These are phyloP conservation scores for Pyrenochaeta sp. DNA, from an alignment of 2,329 filamentous ascomycete genomes.

Conservation along the genomic window DNA sequence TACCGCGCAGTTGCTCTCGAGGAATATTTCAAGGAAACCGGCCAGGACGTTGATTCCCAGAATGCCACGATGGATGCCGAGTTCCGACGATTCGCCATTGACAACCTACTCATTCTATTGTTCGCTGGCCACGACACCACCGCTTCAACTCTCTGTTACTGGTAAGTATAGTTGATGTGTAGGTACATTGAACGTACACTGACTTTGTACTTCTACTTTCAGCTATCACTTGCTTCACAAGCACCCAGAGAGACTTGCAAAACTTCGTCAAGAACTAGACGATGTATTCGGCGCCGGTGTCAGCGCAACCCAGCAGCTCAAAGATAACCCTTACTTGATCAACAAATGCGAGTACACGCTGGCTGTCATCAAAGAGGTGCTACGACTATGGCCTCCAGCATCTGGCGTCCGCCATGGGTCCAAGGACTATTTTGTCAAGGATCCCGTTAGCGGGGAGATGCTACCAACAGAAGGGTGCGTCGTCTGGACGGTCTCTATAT, in stretches of 20 bases:
- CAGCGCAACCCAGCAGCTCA: conserved; percentile 19
- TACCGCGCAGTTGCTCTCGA: conserved; percentile 42
- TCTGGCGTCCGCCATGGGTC: conserved; percentile 39
- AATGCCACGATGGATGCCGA: conserved; percentile 31
- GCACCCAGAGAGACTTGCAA: conserved; percentile 31
- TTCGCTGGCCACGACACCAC: conserved; percentile 50
- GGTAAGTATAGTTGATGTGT: neutral
- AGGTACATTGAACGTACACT: neutral
- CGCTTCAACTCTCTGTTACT: conserved; percentile 43
- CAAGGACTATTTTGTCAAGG: conserved; percentile 20
- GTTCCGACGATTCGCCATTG: conserved; percentile 30
- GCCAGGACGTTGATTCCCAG: conserved; percentile 21
- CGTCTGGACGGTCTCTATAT: conserved; percentile 26
- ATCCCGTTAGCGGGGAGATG: conserved; percentile 26
- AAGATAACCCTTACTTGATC: conserved; percentile 32
- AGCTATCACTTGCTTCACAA: conserved; percentile 34
- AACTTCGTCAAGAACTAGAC: conserved; percentile 41
- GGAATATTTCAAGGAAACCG: conserved; percentile 48
- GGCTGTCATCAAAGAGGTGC: conserved; percentile 48
- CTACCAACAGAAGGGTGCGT: conserved; percentile 28
- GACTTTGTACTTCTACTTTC: neutral
- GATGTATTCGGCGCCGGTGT: conserved; percentile 37
- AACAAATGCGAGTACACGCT: conserved; percentile 41
- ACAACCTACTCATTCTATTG: conserved; percentile 35
- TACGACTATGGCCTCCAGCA: conserved; percentile 43